Conservation (phyloP, 352 stramenopile genomes). For the Blastocystis hominis region DNA sequence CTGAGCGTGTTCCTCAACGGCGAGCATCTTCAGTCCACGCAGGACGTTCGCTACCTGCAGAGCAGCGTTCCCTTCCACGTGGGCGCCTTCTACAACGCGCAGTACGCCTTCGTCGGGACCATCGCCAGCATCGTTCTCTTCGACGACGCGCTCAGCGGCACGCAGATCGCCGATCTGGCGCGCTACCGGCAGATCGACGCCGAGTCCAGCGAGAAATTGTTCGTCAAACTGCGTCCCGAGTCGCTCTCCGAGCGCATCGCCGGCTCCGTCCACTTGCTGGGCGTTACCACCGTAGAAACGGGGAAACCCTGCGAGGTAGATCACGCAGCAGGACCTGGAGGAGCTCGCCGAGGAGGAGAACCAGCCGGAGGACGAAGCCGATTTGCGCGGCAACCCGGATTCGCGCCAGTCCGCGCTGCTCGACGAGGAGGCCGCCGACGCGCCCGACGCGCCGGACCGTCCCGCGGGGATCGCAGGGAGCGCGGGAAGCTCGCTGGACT, state of each 20-base stretch:
- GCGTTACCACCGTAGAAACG: neutral
- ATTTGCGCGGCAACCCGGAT: no score
- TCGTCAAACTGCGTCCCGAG: conserved; percentile 40
- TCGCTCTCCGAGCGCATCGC: neutral
- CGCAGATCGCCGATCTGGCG: conserved; percentile 20
- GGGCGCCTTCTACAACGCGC: neutral
- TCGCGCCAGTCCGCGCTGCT: no score
- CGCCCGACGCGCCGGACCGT: neutral
- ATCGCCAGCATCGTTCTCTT: conserved; percentile 18
- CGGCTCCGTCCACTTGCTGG: neutral
- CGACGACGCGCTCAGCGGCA: neutral
- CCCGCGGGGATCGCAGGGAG: neutral
- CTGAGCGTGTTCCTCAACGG: neutral
- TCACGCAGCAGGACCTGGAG: neutral
- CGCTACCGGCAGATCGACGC: neutral
- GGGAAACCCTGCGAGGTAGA: neutral
- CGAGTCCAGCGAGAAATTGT: neutral
- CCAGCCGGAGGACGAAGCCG: no score
- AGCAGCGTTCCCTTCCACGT: conserved; percentile 13
- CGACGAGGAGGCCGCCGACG: conserved; percentile 4
- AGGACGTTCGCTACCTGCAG: neutral
- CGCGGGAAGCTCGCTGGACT: neutral
- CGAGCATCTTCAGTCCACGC: neutral
- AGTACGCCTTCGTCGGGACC: neutral
- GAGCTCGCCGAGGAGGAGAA: neutral